phyloP scores from a whole-genome alignment of 805 yeast species.

The Torulaspora gathmanii region DNA sequence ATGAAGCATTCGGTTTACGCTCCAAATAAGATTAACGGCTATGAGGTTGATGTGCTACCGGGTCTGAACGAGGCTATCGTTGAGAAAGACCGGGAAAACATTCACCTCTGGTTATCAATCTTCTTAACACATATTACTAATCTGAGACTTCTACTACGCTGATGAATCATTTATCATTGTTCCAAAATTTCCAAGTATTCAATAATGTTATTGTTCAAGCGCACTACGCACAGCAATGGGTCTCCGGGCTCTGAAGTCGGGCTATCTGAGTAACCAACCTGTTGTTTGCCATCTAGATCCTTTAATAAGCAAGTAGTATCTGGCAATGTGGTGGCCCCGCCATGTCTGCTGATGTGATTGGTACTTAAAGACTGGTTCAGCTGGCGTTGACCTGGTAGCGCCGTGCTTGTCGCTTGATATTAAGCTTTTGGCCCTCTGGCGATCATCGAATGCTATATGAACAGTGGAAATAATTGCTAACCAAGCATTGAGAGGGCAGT shows the following conservation, averaged over 20 bases:
- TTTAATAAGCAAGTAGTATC: no score
- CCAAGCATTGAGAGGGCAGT: no score
- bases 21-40: slow-evolving; percentile 50
- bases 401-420: neutral
- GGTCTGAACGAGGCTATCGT: slow-evolving; percentile 54
- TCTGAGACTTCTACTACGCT: slow-evolving; percentile 24
- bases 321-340: neutral
- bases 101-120: slow-evolving; percentile 43
- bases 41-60: slow-evolving; percentile 51
- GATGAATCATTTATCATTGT: neutral
- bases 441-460: no score
- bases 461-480: no score
- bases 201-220: no score
- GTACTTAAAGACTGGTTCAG: no score
- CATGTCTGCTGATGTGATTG: neutral
- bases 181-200: no score
- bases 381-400: neutral
- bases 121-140: slow-evolving; percentile 36
- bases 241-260: no score
- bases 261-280: no score
- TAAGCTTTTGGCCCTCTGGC: neutral
- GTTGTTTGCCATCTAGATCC: no score
- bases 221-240: no score
- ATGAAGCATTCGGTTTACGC: slow-evolving; percentile 62
- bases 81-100: slow-evolving; percentile 42